phyloP scores from a whole-genome alignment of 345 rosid species.

The Arabidopsis thaliana region DNA sequence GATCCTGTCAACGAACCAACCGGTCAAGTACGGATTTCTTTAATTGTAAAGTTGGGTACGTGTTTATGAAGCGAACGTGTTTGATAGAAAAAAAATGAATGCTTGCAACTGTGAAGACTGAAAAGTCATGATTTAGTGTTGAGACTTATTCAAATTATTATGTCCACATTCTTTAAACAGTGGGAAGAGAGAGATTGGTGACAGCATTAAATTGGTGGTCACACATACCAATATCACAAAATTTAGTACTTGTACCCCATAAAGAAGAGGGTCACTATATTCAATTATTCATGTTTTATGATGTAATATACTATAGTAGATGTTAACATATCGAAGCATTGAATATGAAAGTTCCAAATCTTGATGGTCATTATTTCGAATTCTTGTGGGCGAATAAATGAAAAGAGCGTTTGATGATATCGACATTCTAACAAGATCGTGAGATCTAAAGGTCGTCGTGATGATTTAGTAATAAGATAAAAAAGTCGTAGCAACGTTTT shows the following conservation, averaged over 20 bases:
- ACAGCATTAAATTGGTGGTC: slow-evolving; percentile 40
- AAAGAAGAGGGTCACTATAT: slow-evolving; percentile 8
- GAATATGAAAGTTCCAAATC: slow-evolving; percentile 26
- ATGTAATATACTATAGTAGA: slow-evolving; percentile 3
- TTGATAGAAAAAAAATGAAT: slow-evolving; percentile 39
- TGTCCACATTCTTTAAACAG: slow-evolving; percentile 34
- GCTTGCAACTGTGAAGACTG: slow-evolving; percentile 34
- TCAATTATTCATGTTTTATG: background rate
- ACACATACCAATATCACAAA: slow-evolving; percentile 34
- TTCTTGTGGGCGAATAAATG: slow-evolving; percentile 18
- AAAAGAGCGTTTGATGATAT: slow-evolving; percentile 39
- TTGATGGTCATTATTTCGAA: slow-evolving; percentile 10
- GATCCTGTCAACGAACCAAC: slow-evolving; percentile 2
- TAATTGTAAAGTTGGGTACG: slow-evolving; percentile 2
- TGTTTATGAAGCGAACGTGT: slow-evolving; percentile 19
- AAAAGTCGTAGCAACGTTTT: background rate
- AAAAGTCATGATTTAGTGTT: slow-evolving; percentile 13
- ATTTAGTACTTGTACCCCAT: slow-evolving; percentile 9
- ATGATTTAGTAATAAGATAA: background rate
- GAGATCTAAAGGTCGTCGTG: slow-evolving; percentile 28
- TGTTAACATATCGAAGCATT: slow-evolving; percentile 28
- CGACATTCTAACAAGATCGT: slow-evolving; percentile 18
- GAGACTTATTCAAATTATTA: background rate
- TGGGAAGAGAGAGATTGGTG: slow-evolving; percentile 26
- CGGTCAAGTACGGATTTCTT: slow-evolving; percentile 2